Percentiles rank a stretch among this genome's conserved stretches.
These are phyloP conservation scores for Usnea hakonensis DNA, from an alignment of 495 filamentous ascomycete genomes.

Conservation along the genomic window DNA sequence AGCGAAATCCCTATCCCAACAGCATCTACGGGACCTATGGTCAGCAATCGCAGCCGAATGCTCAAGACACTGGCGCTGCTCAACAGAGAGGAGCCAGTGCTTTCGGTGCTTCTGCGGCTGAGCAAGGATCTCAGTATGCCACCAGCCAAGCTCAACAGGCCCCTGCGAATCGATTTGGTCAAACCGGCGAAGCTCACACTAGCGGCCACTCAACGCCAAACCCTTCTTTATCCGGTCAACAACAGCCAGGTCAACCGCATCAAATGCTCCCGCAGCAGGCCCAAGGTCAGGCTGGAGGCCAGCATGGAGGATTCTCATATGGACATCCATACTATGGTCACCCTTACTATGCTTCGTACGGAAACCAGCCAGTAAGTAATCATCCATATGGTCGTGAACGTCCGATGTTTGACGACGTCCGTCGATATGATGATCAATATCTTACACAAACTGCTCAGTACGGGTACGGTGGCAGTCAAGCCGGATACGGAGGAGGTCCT, in stretches of 20 bases:
- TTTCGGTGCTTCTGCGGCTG: conserved; percentile 65
- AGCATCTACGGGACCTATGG: conserved; percentile 77
- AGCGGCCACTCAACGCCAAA: conserved; percentile 87
- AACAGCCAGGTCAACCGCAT: conserved; percentile 42
- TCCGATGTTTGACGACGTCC: conserved; percentile 50
- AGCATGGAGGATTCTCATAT: conserved; percentile 53
- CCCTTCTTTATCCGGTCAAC: conserved; percentile 62
- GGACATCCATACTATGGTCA: conserved; percentile 72
- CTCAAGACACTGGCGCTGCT: conserved; percentile 64
- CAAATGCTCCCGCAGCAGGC: conserved; percentile 47
- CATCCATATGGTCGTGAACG: conserved; percentile 46
- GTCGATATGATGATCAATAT: conserved; percentile 47
- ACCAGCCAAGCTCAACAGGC: conserved; percentile 53
- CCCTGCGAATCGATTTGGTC: conserved; percentile 59
- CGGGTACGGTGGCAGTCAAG: conserved; percentile 61
- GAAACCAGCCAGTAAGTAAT: conserved; percentile 50
- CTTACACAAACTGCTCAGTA: conserved; percentile 52
- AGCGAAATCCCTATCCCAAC: conserved; percentile 67
- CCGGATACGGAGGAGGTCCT: conserved; percentile 53
- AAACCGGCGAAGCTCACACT: conserved; percentile 62
- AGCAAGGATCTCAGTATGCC: conserved; percentile 68
- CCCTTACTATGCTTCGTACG: conserved; percentile 73
- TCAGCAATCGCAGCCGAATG: conserved; percentile 52
- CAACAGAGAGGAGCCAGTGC: conserved; percentile 66
- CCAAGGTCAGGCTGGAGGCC: conserved; percentile 54